Base-by-base conservation (phyloP, 352 stramenopile genomes). In the Pythium coloratum region DNA sequence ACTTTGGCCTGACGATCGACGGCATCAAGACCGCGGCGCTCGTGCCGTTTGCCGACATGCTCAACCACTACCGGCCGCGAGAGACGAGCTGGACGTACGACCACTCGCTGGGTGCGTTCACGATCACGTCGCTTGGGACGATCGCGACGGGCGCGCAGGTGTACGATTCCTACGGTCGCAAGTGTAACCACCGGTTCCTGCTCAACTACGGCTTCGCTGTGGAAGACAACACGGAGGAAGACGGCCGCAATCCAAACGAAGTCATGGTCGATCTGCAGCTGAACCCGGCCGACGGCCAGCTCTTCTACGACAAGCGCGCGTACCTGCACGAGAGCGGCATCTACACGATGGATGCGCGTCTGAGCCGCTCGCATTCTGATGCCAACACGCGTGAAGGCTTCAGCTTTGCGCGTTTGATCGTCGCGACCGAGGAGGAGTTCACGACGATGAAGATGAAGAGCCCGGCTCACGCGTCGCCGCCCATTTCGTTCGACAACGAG, bases 201-300 rank as follows among this genome's bases (percentile, higher is more conserved):
- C 84, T 99, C 49, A 99, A 99, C 82, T 99, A 99, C 76, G 97
- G 98, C 47, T 99, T 99, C 77, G 95, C 97, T 14, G 96, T 99
- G 6, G 97, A 99, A 77, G 89, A 98, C 74, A 99, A 99, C 76
- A 95, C 91, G 26, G 97, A 99, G 78, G 82, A 98, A 47, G 97
- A 99, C 76, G 97, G 97, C 0, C 97, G 97, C 71, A 99, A 98
- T 89, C 97, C 97, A 26, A 99, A 99, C 86, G 97, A 99, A 78
- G 96, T 99, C 55, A 86, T 93, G 69, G 84, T 95, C 10, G 84
- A 92, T 54, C 76, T 95, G n/a, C 79, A 94, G 67, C 71, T 96
- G n/a, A 61, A 76, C 5, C 66, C 75, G 1, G 61, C 67, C 0
- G 85, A 91, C 58, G 82, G 82, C 9, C 82, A 90, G 66, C 82